These are phyloP conservation scores for Penicillium arizonense DNA, from an alignment of 495 filamentous ascomycete genomes.

Conservation along the genomic window DNA sequence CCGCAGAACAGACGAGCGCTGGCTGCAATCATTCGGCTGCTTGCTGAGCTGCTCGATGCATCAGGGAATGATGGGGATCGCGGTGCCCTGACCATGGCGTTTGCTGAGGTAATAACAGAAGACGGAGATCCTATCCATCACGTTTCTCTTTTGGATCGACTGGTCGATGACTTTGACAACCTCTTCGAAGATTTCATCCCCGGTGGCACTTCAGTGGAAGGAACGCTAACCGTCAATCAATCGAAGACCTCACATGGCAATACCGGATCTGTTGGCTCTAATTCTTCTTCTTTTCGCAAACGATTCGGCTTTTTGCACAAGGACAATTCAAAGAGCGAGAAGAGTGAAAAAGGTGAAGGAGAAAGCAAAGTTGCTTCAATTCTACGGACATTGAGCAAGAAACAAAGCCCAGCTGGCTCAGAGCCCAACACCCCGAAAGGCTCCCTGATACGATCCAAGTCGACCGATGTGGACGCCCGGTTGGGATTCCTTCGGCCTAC, in stretches of 20 bases:
- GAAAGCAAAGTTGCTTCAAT: constrained; percentile 75
- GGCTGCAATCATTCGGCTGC: constrained; percentile 75
- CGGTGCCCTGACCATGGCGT: constrained; percentile 84
- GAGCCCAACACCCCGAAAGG: constrained; percentile 58
- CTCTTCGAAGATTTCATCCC: constrained; percentile 74
- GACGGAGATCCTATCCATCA: constrained; percentile 77
- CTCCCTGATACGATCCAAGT: constrained; percentile 72
- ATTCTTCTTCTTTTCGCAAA: constrained; percentile 81
- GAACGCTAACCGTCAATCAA: constrained; percentile 44
- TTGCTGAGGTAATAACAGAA: constrained; percentile 81
- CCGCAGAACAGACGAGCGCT: constrained; percentile 93
- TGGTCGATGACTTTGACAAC: constrained; percentile 88
- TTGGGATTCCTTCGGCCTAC: constrained; percentile 54
- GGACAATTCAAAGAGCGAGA: constrained; percentile 53
- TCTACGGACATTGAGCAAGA: constrained; percentile 88
- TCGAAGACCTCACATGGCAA: constrained; percentile 47
- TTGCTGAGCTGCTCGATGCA: constrained; percentile 88
- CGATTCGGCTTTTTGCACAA: constrained; percentile 77
- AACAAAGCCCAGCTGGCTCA: constrained; percentile 57
- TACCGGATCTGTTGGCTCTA: constrained; percentile 60
- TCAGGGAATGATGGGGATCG: constrained; percentile 92
- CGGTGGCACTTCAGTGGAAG: constrained; percentile 41
- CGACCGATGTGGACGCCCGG: constrained; percentile 68
- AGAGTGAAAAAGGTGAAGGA: constrained; percentile 47
- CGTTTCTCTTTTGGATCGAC: constrained; percentile 84